These are phyloP conservation scores for Amauroascus niger DNA, from an alignment of 2,329 filamentous ascomycete genomes.

Conservation along the genomic window DNA sequence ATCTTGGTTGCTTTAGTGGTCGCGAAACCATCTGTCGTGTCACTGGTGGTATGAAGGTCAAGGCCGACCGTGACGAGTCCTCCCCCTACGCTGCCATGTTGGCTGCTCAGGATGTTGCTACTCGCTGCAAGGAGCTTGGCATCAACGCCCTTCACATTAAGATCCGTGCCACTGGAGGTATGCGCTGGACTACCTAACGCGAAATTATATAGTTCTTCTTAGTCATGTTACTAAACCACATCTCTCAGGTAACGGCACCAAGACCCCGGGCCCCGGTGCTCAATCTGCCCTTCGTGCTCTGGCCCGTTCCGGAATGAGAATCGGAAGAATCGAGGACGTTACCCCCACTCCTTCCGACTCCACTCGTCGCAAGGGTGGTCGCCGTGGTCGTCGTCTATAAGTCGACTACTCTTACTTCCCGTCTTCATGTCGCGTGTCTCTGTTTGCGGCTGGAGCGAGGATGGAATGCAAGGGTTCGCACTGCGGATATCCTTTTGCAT, in stretches of 20 bases:
- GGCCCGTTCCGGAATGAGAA: slow-evolving; percentile 99
- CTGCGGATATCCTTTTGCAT: slow-evolving; percentile 27
- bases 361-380: slow-evolving; percentile 99
- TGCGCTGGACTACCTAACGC: slow-evolving; percentile 26
- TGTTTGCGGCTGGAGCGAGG: slow-evolving; percentile 21
- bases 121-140: slow-evolving; percentile 75
- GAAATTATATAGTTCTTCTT: background rate
- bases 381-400: slow-evolving; percentile 99
- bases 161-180: slow-evolving; percentile 98
- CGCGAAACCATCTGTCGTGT: slow-evolving; percentile 99
- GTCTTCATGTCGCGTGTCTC: slow-evolving; percentile 7
- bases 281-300: slow-evolving; percentile 98
- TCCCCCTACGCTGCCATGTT: slow-evolving; percentile 99
- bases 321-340: slow-evolving; percentile 98
- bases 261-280: slow-evolving; percentile 97
- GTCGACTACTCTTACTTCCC: slow-evolving; percentile 23
- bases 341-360: slow-evolving; percentile 98
- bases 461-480: slow-evolving; percentile 28
- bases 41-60: slow-evolving; percentile 99
- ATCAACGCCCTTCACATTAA: slow-evolving; percentile 99
- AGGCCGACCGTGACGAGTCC: slow-evolving; percentile 99
- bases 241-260: slow-evolving; percentile 80
- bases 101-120: slow-evolving; percentile 95
- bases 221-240: background rate
- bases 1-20: slow-evolving; percentile 67